phyloP scores from a whole-genome alignment of 169 alveolate species.

The Theileria sp. region DNA sequence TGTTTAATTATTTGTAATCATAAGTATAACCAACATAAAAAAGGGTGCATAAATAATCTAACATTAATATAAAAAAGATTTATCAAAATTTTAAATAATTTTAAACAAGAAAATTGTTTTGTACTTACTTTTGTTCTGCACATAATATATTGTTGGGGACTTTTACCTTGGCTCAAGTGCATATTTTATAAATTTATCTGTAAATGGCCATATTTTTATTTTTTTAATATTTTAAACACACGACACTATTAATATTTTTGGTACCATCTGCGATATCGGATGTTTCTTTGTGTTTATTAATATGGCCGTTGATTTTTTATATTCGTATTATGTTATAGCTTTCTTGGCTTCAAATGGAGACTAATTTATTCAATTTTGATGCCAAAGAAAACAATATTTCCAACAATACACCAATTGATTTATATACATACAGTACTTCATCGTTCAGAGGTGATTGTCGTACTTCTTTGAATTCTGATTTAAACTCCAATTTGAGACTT shows the following conservation, averaged over 20 bases:
- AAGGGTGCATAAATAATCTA: conserved; percentile 11
- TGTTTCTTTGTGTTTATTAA: conserved; percentile 8
- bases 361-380: conserved; percentile 1
- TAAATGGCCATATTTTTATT: background rate
- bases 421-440: background rate
- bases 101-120: background rate
- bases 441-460: conserved; percentile 1
- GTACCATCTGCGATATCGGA: conserved; percentile 24
- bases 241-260: background rate
- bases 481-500: background rate
- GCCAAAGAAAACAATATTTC: conserved; percentile 5
- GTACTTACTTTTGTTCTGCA: conserved; percentile 4
- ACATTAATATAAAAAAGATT: background rate
- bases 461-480: background rate
- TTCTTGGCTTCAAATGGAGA: conserved; percentile 30
- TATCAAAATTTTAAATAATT: conserved; percentile 3
- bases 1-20: conserved; percentile 1
- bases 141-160: conserved; percentile 28
- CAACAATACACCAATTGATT: background rate
- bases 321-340: background rate
- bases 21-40: background rate
- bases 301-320: conserved; percentile 22
- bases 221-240: conserved; percentile 11
- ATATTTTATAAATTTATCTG: conserved; percentile 1
- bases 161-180: conserved; percentile 22